Base-by-base conservation (phyloP, 2,329 filamentous ascomycete genomes). In the Grosmannia serpens region DNA sequence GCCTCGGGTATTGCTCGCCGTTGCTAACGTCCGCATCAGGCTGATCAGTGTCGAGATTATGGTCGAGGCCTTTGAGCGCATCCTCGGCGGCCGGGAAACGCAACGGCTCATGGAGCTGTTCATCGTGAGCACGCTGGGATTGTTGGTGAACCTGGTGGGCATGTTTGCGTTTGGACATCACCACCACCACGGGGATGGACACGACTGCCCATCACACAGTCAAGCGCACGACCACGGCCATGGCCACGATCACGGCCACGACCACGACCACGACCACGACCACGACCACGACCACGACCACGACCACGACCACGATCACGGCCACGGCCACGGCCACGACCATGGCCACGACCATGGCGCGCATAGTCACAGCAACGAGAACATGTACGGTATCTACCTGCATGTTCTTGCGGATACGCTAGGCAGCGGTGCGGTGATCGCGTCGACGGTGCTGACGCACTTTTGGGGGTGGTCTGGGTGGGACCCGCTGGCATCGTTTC, bases 341-440 rank as follows among this genome's bases (percentile, higher is more conserved):
- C 66, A 64, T 35, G 59, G 61, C 11, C 66, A 71, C 52, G 62
- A 50, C 55, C 46, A 63, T 31, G 60, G 65, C 22, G 60, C 59
- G 15, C 67, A 70, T 46, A 61, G 41, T 49, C 67, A 68, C 57
- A 47, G 69, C 62, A 96, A 96, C 70, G 94, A 99, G 67, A 99
- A 99, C 69, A 96, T 99, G 91, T 75, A 94, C 65, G 94, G 94
- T 15, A 97, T 99, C 64, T 99, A 95, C 71, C 77, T 99, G 24
- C 94, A 99, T 68, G 89, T 99, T 55, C 79, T 97, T 31, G 94
- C 94, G 7, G 94, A 99, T 69, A 95, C 94, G 0, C 84, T 97
- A 33, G 94, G 94, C 29, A 96, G 91, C 58, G 88, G 91, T 1
- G 94, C 94, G 1, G 94, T 99, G 53, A 96, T 99, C 62, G 83